Evolutionary conservation across 1,284 basidiomycete genomes (phyloP).

Genomic region (Rhodotorula sp.): DNA sequence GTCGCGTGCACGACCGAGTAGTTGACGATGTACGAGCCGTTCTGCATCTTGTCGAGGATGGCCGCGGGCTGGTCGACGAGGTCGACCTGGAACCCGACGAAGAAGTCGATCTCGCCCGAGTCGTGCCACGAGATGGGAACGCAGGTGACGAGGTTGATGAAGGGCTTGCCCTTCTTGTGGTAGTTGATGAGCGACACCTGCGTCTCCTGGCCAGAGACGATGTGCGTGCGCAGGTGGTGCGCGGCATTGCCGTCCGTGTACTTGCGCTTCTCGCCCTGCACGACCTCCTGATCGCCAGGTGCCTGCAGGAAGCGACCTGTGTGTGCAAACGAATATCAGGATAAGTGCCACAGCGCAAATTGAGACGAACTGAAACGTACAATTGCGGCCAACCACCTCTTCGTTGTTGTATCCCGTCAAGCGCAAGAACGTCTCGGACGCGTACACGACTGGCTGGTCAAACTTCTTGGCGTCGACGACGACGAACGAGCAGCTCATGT

Average conservation of each 20-base stretch:
- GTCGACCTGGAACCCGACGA: constrained; percentile 82
- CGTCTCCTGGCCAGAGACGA: constrained; percentile 74
- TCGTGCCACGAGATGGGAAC: constrained; percentile 61
- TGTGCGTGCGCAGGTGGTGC: constrained; percentile 63
- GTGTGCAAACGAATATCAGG: constrained; percentile 56
- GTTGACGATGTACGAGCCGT: constrained; percentile 45
- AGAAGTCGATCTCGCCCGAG: constrained; percentile 68
- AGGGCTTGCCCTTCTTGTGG: constrained; percentile 75
- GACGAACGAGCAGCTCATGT: constrained; percentile 84
- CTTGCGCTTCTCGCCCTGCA: constrained; percentile 56
- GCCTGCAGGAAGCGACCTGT: constrained; percentile 73
- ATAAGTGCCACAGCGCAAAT: constrained; percentile 56
- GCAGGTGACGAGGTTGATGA: constrained; percentile 51
- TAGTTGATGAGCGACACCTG: constrained; percentile 89
- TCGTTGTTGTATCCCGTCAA: constrained; percentile 79
- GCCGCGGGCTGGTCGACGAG: constrained; percentile 80
- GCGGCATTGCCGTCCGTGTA: constrained; percentile 67
- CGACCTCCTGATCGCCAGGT: constrained; percentile 69
- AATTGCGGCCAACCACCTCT: constrained; percentile 31
- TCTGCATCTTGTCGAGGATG: constrained; percentile 69
- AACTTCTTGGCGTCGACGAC: constrained; percentile 77
- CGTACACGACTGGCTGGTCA: constrained; percentile 85
- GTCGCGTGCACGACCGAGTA: constrained; percentile 39
- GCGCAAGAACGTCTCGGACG: constrained; percentile 72
- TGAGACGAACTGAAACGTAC: constrained; percentile 3